A percentile compares a stretch with the other conserved stretches of the same genome.
Conservation (phyloP, 805 yeast species). For the Saturnispora quitensis region DNA sequence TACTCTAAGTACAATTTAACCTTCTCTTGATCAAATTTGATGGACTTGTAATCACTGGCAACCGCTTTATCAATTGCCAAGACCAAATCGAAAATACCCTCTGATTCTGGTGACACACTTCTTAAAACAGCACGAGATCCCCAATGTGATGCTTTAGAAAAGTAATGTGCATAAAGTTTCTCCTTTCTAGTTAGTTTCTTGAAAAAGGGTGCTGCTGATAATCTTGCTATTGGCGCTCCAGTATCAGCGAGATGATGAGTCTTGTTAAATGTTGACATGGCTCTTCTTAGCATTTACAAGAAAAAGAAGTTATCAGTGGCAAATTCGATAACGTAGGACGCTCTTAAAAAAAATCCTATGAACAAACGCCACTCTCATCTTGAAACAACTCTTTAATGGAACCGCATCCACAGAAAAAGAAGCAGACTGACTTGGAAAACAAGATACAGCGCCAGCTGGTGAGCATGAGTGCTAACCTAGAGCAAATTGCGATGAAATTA, state of each 20-base stretch:
- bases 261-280: conserved; percentile 12
- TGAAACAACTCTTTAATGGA: not conserved
- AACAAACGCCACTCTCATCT: not conserved
- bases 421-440: not conserved
- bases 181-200: conserved; percentile 50
- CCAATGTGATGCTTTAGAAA: conserved; percentile 74
- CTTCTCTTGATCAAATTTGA: conserved; percentile 24
- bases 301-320: not conserved
- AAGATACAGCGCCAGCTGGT: not conserved
- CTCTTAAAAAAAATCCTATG: not conserved
- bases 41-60: conserved; percentile 36
- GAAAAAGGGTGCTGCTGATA: conserved; percentile 63
- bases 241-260: conserved; percentile 41
- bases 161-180: conserved; percentile 71
- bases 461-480: not conserved
- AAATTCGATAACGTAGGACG: not conserved
- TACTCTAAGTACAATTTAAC: conserved; percentile 46
- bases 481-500: not conserved
- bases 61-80: conserved; percentile 45
- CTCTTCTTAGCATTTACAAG: conserved; percentile 1
- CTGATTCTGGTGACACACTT: conserved; percentile 78
- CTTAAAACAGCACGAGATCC: conserved; percentile 75
- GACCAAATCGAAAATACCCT: conserved; percentile 62
- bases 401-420: conserved; percentile 3
- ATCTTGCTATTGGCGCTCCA: conserved; percentile 60